Conservation (phyloP, 2,329 filamentous ascomycete genomes). For the Phyllosticta paracitricarpa region DNA sequence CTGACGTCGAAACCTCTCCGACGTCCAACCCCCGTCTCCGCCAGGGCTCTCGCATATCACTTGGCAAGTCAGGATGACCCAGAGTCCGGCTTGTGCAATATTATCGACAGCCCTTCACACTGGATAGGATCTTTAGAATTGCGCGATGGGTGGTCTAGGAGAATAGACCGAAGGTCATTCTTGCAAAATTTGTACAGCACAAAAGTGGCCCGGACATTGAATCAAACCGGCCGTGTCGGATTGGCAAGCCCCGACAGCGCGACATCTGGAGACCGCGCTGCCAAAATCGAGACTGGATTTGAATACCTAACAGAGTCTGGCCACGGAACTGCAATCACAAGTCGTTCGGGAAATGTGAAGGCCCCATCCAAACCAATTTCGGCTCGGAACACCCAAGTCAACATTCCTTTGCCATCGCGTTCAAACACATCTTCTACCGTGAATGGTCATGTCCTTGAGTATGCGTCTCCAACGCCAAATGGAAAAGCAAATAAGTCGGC, state of each 20-base stretch:
- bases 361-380: neutral
- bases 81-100: conserved; percentile 55
- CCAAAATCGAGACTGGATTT: neutral
- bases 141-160: neutral
- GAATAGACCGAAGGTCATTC: conserved; percentile 48
- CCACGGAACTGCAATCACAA: neutral
- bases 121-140: neutral
- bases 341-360: neutral
- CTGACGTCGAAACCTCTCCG: conserved; percentile 60
- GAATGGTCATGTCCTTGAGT: neutral
- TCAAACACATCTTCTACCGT: neutral
- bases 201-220: neutral
- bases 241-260: neutral
- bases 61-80: conserved; percentile 73
- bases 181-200: conserved; percentile 46
- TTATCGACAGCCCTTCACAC: neutral
- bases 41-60: conserved; percentile 69
- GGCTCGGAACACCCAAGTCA: neutral
- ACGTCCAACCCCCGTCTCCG: conserved; percentile 71
- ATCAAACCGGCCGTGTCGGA: neutral
- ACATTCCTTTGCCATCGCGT: neutral
- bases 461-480: neutral
- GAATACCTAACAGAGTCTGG: neutral
- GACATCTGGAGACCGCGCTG: neutral
- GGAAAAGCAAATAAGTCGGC: too few relatives aligned